These are phyloP conservation scores for Cyclotella baltica DNA, from an alignment of 108 stramenopile species.

Conservation along the genomic window DNA sequence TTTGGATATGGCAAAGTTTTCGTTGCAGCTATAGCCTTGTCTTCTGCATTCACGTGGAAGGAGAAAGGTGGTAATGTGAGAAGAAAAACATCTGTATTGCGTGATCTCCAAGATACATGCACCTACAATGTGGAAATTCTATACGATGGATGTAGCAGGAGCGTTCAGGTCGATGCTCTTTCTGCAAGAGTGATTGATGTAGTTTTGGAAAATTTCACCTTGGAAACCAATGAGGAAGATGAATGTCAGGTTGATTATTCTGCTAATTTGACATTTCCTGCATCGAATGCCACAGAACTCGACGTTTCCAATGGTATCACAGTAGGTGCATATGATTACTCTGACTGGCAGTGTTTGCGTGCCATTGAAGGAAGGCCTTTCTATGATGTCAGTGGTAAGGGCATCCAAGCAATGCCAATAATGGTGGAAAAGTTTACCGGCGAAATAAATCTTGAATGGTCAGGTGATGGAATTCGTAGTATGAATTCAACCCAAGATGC, in stretches of 20 bases:
- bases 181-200: slow-evolving; percentile 35
- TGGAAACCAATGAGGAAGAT: slow-evolving; percentile 6
- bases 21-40: slow-evolving; percentile 15
- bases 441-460: neutral
- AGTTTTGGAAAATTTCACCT: slow-evolving; percentile 16
- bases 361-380: slow-evolving; percentile 56
- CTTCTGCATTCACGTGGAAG: slow-evolving; percentile 9
- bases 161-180: slow-evolving; percentile 23
- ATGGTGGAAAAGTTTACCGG: neutral
- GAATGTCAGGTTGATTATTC: slow-evolving; percentile 13
- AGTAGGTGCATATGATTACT: neutral
- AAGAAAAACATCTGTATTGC: neutral
- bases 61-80: neutral
- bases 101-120: slow-evolving; percentile 27
- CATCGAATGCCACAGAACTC: slow-evolving; percentile 7
- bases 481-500: neutral
- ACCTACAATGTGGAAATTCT: slow-evolving; percentile 51
- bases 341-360: slow-evolving; percentile 8
- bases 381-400: slow-evolving; percentile 46
- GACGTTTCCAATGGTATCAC: slow-evolving; percentile 18
- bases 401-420: slow-evolving; percentile 37
- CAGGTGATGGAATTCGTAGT: neutral
- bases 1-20: slow-evolving; percentile 11
- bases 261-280: slow-evolving; percentile 38
- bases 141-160: slow-evolving; percentile 33